Base-by-base conservation (phyloP, 331 rosid species). In the Cydonia oblonga region DNA sequence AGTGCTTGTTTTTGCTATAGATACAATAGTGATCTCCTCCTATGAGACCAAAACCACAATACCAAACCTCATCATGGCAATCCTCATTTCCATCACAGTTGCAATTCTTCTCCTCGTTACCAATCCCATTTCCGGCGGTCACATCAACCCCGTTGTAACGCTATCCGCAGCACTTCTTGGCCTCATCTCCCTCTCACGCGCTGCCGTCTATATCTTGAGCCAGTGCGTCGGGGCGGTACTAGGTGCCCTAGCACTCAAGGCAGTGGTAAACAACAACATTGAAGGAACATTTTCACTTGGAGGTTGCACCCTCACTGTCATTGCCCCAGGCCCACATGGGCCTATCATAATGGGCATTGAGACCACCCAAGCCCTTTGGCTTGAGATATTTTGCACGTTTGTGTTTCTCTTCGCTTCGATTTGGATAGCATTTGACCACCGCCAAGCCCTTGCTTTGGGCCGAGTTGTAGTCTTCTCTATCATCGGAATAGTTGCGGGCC, bases 181-280 rank as follows among this genome's bases (percentile, higher is more conserved):
- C 67, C 52, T 83, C 22, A 76, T 83, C 30, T 83, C 86, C 49
- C 18, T 79, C 56, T 68, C 84, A 6, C 69, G 84, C 53, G 86
- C 86, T 0, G 75, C 42, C 19, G 20, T 83, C 7, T 83, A 83
- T 75, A 79, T 79, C 40, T 68, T 83, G 30, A 80, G 81, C 14
- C 84, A 76, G 25, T 83, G 86, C 7, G 49, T 13, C 1, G 79
- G 86, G 16, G 81, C 71, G 4, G 29, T 79, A 19, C 32, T 79
- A 2, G 86, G 86, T 44, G 84, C 84, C 11, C 74, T 83, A 9
- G 86, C 86, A 9, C 81, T 83, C 40, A 79, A 79, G 75, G 84
- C 84, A 7, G 86, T 83, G 56, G 64, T 79, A 20, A 73, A 26
- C 70, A 72, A 63, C 64, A 61, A 51, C 70, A 69, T 79, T 13